Percentiles rank a stretch among this genome's conserved stretches.
Conservation (phyloP, 106 monocot genomes). For the Ottelia alismoides region DNA sequence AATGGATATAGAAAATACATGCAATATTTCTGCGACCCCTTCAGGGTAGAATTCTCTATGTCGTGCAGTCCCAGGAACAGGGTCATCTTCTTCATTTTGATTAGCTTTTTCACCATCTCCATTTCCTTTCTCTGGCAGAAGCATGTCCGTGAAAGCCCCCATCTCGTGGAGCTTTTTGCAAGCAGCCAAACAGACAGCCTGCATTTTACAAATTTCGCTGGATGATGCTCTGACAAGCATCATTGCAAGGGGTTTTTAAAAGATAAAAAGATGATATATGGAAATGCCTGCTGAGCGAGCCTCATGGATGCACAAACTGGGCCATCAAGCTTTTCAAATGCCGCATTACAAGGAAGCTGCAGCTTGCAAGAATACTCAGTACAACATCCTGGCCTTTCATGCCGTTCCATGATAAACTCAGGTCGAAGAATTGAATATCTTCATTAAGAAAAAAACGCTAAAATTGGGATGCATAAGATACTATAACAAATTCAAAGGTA, state of each 20-base stretch:
- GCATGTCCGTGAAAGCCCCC: constrained; percentile 98
- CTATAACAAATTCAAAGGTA: too few species aligned
- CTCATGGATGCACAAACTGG: constrained; percentile 89
- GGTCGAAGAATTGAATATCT: constrained; percentile 97
- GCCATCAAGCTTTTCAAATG: constrained; percentile 93
- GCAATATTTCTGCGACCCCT: constrained; percentile 78
- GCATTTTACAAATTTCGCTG: too few species aligned
- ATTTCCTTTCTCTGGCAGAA: constrained; percentile 90
- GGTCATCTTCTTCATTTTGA: constrained; percentile 67
- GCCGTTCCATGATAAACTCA: constrained; percentile 92
- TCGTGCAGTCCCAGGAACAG: constrained; percentile 78
- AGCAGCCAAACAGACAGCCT: constrained; percentile 97
- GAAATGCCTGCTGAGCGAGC: constrained; percentile 82
- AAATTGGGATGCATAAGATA: too few species aligned
- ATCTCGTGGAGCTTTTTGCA: constrained; percentile 99
- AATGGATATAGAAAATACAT: constrained; percentile 15
- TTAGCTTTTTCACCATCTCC: constrained; percentile 66
- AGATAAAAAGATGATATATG: too few species aligned
- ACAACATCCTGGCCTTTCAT: constrained; percentile 63
- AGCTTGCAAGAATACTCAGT: constrained; percentile 92
- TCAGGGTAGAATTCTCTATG: constrained; percentile 99
- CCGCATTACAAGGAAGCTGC: constrained; percentile 96
- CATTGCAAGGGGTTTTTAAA: too few species aligned
- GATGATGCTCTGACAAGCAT: too few species aligned
- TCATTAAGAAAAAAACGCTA: too few species aligned